These are phyloP conservation scores for Solanum piurae DNA, from an alignment of 257 asterid species.

Conservation along the genomic window DNA sequence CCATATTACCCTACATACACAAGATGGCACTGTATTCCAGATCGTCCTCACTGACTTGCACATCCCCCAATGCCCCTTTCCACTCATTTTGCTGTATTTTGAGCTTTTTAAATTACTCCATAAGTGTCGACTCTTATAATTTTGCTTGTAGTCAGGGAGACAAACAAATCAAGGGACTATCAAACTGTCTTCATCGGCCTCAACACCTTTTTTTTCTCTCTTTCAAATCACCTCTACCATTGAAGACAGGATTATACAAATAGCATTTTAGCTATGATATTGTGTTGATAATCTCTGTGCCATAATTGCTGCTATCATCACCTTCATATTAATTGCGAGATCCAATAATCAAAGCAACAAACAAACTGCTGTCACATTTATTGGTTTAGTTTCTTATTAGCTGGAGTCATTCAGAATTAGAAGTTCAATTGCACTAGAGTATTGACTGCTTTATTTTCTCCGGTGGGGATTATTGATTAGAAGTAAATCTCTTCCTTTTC, in stretches of 20 bases:
- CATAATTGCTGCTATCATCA: not conserved
- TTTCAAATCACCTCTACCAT: not conserved
- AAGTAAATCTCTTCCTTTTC: not conserved
- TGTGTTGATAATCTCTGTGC: not conserved
- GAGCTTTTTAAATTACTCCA: not conserved
- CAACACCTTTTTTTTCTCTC: not conserved
- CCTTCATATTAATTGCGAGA: not conserved
- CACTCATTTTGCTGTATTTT: not conserved
- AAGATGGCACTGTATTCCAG: not conserved
- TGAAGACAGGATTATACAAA: not conserved
- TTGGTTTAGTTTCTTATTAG: not conserved
- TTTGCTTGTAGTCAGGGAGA: not conserved
- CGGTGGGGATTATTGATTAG: not conserved
- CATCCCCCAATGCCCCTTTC: not conserved
- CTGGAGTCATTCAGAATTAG: not conserved
- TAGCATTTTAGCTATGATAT: not conserved
- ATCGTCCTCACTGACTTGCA: not conserved
- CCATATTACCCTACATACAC: not conserved
- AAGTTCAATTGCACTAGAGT: not conserved
- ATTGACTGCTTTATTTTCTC: not conserved
- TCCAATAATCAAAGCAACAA: not conserved
- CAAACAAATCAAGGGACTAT: not conserved
- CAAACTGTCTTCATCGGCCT: not conserved
- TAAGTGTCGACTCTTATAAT: not conserved
- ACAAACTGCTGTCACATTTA: not conserved